These are phyloP conservation scores for Arachnomyces sp. DNA, from an alignment of 2,329 filamentous ascomycete genomes.

Conservation along the genomic window DNA sequence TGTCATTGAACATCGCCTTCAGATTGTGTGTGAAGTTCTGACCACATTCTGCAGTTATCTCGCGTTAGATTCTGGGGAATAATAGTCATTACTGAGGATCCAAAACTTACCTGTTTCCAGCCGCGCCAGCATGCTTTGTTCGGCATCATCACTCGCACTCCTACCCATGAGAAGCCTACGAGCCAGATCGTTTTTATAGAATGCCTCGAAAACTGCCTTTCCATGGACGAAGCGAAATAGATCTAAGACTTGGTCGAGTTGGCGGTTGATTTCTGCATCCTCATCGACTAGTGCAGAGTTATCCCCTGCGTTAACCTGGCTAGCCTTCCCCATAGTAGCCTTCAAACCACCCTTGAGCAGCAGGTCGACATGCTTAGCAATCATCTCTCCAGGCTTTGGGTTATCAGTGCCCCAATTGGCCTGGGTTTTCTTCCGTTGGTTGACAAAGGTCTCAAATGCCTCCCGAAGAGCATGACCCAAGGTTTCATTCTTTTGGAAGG, in stretches of 20 bases:
- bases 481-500: conserved; percentile 69
- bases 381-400: conserved; percentile 96
- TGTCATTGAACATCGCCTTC: conserved; percentile 99
- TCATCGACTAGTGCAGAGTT: conserved; percentile 65
- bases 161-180: conserved; percentile 81
- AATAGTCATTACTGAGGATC: background rate
- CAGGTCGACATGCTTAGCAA: conserved; percentile 90
- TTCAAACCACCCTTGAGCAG: conserved; percentile 66
- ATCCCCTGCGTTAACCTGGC: conserved; percentile 39
- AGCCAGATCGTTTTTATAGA: conserved; percentile 97
- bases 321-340: conserved; percentile 50
- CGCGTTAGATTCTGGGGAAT: conserved; percentile 6
- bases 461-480: conserved; percentile 75
- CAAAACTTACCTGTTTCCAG: conserved; percentile 58
- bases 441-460: conserved; percentile 84
- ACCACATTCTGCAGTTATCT: conserved; percentile 61
- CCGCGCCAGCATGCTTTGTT: conserved; percentile 88
- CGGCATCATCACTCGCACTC: conserved; percentile 89
- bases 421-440: conserved; percentile 66
- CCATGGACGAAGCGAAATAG: conserved; percentile 95
- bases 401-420: conserved; percentile 72
- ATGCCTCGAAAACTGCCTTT: conserved; percentile 96
- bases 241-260: conserved; percentile 86
- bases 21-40: conserved; percentile 92
- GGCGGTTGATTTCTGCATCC: conserved; percentile 82